These are phyloP conservation scores for Penicillium antarcticum DNA, from an alignment of 495 filamentous ascomycete species.

Conservation along the genomic window DNA sequence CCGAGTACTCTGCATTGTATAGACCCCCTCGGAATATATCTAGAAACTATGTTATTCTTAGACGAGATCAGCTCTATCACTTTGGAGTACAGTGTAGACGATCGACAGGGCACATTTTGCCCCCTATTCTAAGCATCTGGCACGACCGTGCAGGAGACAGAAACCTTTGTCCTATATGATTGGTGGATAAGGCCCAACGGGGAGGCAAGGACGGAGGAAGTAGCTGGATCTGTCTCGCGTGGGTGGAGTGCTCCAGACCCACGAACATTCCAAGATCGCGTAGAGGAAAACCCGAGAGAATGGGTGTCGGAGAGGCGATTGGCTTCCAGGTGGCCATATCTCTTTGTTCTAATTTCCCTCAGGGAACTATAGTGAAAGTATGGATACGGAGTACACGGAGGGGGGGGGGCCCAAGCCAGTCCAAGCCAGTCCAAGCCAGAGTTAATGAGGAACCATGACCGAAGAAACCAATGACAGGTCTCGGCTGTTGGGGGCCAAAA, in stretches of 20 bases:
- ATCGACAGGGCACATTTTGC: background rate
- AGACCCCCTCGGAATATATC: conserved; percentile 1
- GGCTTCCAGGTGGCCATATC: conserved; percentile 1
- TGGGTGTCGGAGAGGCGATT: conserved; percentile 4
- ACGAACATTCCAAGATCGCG: background rate
- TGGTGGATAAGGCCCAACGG: background rate
- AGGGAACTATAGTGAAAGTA: background rate
- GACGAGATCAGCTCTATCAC: conserved; percentile 1
- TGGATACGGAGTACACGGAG: background rate
- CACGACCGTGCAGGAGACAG: background rate
- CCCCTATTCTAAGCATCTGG: background rate
- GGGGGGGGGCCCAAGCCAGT: background rate
- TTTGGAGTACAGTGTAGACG: background rate
- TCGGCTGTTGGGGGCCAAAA: conserved; percentile 11
- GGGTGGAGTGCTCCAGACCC: conserved; percentile 3
- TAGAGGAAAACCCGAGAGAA: conserved; percentile 1
- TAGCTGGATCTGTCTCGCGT: background rate
- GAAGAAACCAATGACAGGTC: conserved; percentile 1
- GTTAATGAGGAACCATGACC: background rate
- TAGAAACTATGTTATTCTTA: conserved; percentile 3
- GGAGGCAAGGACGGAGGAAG: background rate
- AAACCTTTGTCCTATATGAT: background rate
- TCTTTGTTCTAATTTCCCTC: too few relatives aligned
- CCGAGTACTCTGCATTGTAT: background rate
- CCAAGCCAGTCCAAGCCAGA: background rate